phyloP scores from a whole-genome alignment of 2,329 filamentous ascomycete species.

The Colletotrichum karsti region DNA sequence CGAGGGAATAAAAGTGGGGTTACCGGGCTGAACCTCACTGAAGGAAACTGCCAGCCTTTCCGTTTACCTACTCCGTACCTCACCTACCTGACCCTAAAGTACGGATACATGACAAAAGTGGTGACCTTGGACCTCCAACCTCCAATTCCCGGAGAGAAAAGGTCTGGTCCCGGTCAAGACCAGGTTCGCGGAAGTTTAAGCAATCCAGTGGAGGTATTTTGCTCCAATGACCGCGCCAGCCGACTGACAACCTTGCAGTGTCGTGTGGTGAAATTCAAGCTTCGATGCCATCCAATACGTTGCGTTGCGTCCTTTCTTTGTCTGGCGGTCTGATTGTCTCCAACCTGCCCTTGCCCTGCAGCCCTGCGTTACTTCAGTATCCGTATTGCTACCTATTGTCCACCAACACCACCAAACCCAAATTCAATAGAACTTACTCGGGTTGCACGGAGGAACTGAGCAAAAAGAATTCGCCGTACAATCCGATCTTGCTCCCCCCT shows the following conservation, averaged over 20 bases:
- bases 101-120: no score
- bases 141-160: no score
- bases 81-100: not conserved
- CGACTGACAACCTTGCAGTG: constrained; percentile 4
- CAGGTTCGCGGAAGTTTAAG: constrained; percentile 10
- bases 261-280: not conserved
- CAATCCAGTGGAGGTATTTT: not conserved
- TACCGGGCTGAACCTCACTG: not conserved
- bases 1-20: constrained; percentile 13
- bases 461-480: not conserved
- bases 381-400: not conserved
- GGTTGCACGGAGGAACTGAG: not conserved
- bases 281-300: constrained; percentile 5
- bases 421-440: not conserved
- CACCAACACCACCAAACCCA: not conserved
- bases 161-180: constrained; percentile 1
- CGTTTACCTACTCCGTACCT: no score
- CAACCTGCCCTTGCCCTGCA: not conserved
- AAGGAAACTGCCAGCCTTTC: no score
- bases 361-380: not conserved
- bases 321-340: not conserved
- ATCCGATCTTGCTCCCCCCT: not conserved
- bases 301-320: not conserved
- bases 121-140: no score
- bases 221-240: constrained; percentile 1